Base-by-base conservation (phyloP, 768 basidiomycete genomes). In the Phlegmacium glaucopus region DNA sequence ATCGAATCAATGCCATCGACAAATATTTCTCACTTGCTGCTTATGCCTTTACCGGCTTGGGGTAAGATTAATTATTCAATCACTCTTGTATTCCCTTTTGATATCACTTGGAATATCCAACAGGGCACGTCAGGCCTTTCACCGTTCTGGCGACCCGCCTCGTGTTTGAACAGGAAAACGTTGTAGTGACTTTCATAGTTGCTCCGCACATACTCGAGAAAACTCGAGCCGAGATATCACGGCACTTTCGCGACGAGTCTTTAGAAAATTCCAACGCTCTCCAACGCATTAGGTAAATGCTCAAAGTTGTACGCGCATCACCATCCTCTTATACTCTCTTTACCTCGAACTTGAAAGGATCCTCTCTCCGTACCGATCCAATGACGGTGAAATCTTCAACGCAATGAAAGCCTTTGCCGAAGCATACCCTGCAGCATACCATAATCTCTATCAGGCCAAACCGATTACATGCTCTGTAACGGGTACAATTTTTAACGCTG, bases 41-140 rank as follows among this genome's bases (percentile, higher is more conserved):
- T 22, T 22, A 3, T 22, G 22, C 22, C 22, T 22, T 3, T 22
- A 3, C 22, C 22, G 5, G 5, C 3, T 22, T 22, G 22, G 22
- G 22, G 22, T 22, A 22, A 22, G 22, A 22, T 22, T 22, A 22
- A 22, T 22, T 5, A 22, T 22, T 22, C n/a, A 22, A 22, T 22
- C 22, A 5, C 22, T 22, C 22, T 22, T 3, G 22, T 22, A 22
- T 22, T 2, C 22, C 5, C 22, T 22, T 22, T 22, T 22, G 22
- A 22, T 22, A 2, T 22, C 22, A 22, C 22, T 22, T 22, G 22
- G 22, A 2, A 22, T 22, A 5, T 22, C 22, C 22, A 22, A 22
- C 22, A 54, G 53, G 53, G 7, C 53, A 54, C 25, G 30, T 48
- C 18, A 17, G 49, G n/a, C 49, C 53, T 6, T 38, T 54, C 36